Percentiles rank a stretch among this genome's conserved stretches.
Evolutionary conservation across 2,329 filamentous ascomycete genomes (phyloP).

Genomic region (Aspergillus phoenicis): DNA sequence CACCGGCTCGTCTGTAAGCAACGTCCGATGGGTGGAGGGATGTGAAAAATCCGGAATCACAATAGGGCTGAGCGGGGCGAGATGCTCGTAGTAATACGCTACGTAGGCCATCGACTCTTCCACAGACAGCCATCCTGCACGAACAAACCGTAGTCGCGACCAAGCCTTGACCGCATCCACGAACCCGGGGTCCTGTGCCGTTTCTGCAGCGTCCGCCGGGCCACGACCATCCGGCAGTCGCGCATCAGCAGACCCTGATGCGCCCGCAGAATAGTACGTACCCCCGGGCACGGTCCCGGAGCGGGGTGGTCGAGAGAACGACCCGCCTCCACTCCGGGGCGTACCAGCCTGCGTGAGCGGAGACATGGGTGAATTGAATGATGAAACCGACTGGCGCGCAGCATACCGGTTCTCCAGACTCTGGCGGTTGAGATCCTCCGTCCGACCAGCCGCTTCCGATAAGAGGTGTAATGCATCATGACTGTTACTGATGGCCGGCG

Average conservation of each 20-base stretch:
- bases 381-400: conserved; percentile 41
- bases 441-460: conserved; percentile 73
- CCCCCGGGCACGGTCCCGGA: conserved; percentile 51
- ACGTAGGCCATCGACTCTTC: conserved; percentile 93
- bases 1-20: conserved; percentile 90
- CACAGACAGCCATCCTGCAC: conserved; percentile 93
- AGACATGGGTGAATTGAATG: conserved; percentile 43
- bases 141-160: conserved; percentile 90
- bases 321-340: conserved; percentile 37
- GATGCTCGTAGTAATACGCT: conserved; percentile 90
- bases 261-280: conserved; percentile 52
- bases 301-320: conserved; percentile 40
- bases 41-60: conserved; percentile 87
- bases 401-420: conserved; percentile 51
- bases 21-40: conserved; percentile 74
- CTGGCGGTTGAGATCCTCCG: conserved; percentile 53
- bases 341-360: conserved; percentile 39
- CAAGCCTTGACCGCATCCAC: conserved; percentile 80
- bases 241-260: conserved; percentile 28
- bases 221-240: conserved; percentile 32
- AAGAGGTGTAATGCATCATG: conserved; percentile 91
- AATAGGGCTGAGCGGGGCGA: conserved; percentile 90
- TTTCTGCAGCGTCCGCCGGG: conserved; percentile 31
- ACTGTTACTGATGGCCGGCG: conserved; percentile 77
- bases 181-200: conserved; percentile 41